Evolutionary conservation across 139 green algal species (phyloP).

Genomic region (Micractinium sp.): DNA sequence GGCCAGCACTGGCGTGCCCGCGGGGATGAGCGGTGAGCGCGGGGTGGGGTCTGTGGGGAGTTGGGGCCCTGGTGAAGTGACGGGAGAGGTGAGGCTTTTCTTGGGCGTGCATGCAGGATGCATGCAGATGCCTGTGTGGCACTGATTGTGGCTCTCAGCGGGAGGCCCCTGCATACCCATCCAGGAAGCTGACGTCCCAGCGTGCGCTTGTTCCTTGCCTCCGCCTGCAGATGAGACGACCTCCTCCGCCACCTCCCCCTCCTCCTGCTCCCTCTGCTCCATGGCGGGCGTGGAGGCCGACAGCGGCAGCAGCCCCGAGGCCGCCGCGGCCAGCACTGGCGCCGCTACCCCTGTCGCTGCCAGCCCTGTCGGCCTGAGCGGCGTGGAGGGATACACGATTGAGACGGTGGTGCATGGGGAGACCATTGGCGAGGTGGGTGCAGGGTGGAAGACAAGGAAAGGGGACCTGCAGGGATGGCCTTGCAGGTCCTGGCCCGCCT

Average conservation of each 20-base stretch:
- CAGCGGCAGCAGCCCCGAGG: not conserved
- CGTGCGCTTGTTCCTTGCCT: not conserved
- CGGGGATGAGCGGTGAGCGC: not conserved
- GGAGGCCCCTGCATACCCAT: not conserved
- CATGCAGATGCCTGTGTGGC: too few relatives aligned
- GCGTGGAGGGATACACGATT: not conserved
- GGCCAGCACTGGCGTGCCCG: not conserved
- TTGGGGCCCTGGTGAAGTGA: not conserved
- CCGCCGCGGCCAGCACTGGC: not conserved
- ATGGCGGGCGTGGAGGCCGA: not conserved
- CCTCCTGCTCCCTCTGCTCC: conserved; percentile 7
- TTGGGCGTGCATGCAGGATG: too few relatives aligned
- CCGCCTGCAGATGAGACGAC: not conserved
- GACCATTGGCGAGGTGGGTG: conserved; percentile 20
- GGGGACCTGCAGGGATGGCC: too few relatives aligned
- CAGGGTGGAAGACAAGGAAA: not conserved
- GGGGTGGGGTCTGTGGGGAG: not conserved
- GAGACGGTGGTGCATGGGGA: conserved; percentile 10
- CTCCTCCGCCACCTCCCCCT: conserved; percentile 18
- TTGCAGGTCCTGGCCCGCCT: not conserved
- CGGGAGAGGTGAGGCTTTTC: too few relatives aligned
- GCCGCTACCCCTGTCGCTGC: not conserved
- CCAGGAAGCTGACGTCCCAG: not conserved
- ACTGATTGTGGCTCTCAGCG: too few relatives aligned
- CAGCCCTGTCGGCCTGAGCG: not conserved